phyloP scores from a whole-genome alignment of 2,329 filamentous ascomycete species.

The Trichoderma sp. region DNA sequence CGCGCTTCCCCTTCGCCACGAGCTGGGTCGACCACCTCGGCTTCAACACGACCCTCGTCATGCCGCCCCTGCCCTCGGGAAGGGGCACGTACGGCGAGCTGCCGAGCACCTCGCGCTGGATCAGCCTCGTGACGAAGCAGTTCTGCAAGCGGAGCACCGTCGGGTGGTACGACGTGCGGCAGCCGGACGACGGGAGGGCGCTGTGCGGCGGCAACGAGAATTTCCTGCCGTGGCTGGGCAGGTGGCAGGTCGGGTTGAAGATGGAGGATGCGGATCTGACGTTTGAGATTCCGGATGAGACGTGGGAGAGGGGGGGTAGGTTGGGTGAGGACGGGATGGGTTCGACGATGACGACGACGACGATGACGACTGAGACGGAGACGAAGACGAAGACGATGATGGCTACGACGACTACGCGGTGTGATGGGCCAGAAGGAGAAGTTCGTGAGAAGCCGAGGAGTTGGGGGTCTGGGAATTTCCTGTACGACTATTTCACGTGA shows the following conservation, averaged over 20 bases:
- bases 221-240: conserved; percentile 51
- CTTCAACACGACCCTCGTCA: conserved; percentile 48
- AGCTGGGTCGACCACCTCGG: conserved; percentile 45
- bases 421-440: neutral
- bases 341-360: neutral
- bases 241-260: conserved; percentile 49
- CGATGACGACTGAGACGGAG: neutral
- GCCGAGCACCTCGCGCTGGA: conserved; percentile 52
- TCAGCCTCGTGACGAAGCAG: conserved; percentile 41
- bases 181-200: conserved; percentile 37
- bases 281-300: conserved; percentile 38
- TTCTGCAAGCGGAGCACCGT: conserved; percentile 41
- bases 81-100: conserved; percentile 46
- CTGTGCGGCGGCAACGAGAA: conserved; percentile 40
- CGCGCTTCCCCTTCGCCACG: conserved; percentile 49
- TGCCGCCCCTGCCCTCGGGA: conserved; percentile 52
- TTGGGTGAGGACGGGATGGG: neutral
- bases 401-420: neutral
- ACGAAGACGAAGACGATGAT: neutral
- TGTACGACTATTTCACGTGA: conserved; percentile 12
- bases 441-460: neutral
- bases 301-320: conserved; percentile 31
- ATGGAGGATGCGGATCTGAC: conserved; percentile 43
- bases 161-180: conserved; percentile 52
- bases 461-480: neutral